Conservation (phyloP, 139 green algal species). For the Tetraselmis striata region DNA sequence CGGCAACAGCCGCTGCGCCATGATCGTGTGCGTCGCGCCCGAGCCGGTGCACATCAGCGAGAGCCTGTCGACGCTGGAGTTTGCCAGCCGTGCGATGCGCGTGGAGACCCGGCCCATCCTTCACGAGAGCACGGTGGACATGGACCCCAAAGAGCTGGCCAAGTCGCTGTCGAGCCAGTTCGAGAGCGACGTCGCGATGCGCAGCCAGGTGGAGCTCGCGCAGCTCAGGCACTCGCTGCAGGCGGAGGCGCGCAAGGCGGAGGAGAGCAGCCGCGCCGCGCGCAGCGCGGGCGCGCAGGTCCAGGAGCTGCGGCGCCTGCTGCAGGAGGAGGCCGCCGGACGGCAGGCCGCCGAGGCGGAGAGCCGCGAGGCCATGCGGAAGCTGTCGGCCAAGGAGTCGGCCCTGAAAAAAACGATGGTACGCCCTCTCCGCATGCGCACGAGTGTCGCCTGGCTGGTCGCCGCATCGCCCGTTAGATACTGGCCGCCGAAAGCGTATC, state of each 20-base stretch:
- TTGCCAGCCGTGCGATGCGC: slow-evolving; percentile 20
- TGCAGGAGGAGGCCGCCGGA: neutral
- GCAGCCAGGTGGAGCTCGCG: neutral
- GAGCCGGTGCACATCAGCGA: slow-evolving; percentile 1
- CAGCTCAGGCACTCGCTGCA: neutral
- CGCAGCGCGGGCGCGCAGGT: neutral
- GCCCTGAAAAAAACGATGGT: neutral
- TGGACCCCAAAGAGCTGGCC: neutral
- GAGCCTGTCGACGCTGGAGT: slow-evolving; percentile 27
- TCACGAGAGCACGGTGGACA: slow-evolving; percentile 1
- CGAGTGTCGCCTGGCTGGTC: no score
- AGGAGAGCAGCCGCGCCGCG: neutral
- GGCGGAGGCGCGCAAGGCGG: neutral
- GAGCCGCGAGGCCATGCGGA: neutral
- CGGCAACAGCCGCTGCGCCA: slow-evolving; percentile 34
- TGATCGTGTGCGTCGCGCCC: slow-evolving; percentile 31
- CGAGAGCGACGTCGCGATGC: neutral
- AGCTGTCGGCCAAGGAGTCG: neutral
- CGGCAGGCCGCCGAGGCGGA: neutral
- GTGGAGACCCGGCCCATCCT: slow-evolving; percentile 30
- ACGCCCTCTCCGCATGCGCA: no score
- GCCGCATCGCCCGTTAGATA: no score
- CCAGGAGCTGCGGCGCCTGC: neutral
- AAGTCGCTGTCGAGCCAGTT: neutral
- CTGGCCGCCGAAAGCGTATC: no score